Base-by-base conservation (phyloP, 257 asterid species). In the Handroanthus guayacan region DNA sequence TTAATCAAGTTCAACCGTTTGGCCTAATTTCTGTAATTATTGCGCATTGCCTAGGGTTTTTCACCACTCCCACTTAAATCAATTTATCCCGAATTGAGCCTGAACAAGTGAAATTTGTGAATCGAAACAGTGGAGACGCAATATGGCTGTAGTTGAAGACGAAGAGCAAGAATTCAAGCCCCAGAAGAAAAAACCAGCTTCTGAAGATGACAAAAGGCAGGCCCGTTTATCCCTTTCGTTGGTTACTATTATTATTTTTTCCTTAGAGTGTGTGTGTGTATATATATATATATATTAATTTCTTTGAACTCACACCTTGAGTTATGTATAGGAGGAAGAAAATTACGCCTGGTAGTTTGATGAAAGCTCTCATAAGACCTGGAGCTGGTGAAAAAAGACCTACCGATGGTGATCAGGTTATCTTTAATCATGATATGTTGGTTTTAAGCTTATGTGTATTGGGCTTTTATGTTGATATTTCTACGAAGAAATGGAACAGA, bases 301-400 rank as follows among this genome's bases (percentile, higher is more conserved):
- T 56, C 0, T 17, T 41, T 8, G 50, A 61, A 31, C 45, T 65
- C 39, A 37, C 25, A n/a, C 8, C 39, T 5, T 76, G 74, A 34
- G 31, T 60, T 71, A 11, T 83, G 58, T 72, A 7, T 71, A 95
- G 98, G 90, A 91, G 86, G 69, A 84, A 86, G 87, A 95, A 95
- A 81, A 93, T 93, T 78, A 88, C 85, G 43, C 95, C 99, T 64
- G 99, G 97, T 74, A 84, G 95, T 72, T 86, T 95, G 91, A 93
- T 93, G 98, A 95, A 95, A 82, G 99, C 97, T 72, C 74, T 91
- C 88, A 85, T 95, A 37, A 89, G 97, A 87, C 93, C 97, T 57
- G 98, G 99, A 71, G 90, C 85, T 71, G 98, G 97, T 52, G 94
- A 91, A 54, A 80, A 70, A 68, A 83, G 84, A 18, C 97, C 98